Evolutionary conservation across 768 basidiomycete species (phyloP).

Genomic region (Butyriboletus loyo): DNA sequence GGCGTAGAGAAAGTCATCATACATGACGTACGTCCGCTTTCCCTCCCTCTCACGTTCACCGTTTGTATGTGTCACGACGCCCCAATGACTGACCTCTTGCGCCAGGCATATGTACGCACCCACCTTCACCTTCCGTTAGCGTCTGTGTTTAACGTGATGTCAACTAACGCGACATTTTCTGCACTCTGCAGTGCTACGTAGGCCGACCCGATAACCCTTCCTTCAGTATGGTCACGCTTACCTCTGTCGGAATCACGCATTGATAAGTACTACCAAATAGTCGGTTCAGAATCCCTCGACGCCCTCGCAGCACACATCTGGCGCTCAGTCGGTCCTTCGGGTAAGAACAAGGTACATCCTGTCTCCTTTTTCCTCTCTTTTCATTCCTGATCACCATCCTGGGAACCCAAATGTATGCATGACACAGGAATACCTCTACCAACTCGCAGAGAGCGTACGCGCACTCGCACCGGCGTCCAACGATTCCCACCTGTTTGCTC

Average conservation of each 20-base stretch:
- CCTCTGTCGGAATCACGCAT: neutral
- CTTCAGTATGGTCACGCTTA: slow-evolving; percentile 53
- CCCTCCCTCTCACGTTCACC: neutral
- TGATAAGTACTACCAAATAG: slow-evolving; percentile 36
- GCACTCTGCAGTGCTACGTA: slow-evolving; percentile 66
- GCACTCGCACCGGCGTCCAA: slow-evolving; percentile 67
- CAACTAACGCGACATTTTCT: neutral
- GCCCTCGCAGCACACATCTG: slow-evolving; percentile 67
- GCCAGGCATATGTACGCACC: slow-evolving; percentile 50
- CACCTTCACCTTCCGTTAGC: neutral
- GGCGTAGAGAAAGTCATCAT: slow-evolving; percentile 56
- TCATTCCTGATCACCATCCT: neutral
- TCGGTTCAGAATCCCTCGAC: slow-evolving; percentile 80
- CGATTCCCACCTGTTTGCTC: slow-evolving; percentile 72
- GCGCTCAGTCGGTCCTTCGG: slow-evolving; percentile 79
- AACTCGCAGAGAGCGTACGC: slow-evolving; percentile 67
- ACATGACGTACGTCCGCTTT: slow-evolving; percentile 39
- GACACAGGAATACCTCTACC: slow-evolving; percentile 79
- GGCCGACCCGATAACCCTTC: slow-evolving; percentile 85
- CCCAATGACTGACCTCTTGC: neutral
- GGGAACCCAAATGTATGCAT: neutral
- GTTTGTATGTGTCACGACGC: neutral
- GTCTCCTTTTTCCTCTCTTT: no score
- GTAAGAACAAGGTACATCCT: slow-evolving; percentile 72
- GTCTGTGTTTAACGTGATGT: neutral